Conservation (phyloP, 169 alveolate species). For the Eimeria praecox region DNA sequence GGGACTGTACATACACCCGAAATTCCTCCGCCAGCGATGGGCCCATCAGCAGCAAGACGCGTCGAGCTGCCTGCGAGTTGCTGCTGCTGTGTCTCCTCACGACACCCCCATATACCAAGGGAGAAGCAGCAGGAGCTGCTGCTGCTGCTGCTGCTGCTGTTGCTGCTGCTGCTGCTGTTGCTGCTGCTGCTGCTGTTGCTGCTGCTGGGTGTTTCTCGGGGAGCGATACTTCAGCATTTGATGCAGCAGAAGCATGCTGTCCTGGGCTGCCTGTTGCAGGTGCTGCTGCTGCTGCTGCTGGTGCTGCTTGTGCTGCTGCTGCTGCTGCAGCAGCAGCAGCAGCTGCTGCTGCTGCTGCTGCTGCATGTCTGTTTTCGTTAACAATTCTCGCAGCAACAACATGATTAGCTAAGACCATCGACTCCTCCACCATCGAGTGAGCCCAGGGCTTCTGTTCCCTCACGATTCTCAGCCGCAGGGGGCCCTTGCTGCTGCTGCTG, state of each 20-base stretch:
- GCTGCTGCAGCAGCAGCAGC: constrained; percentile 29
- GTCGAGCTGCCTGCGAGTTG: constrained; percentile 60
- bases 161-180: neutral
- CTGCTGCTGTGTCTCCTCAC: constrained; percentile 68
- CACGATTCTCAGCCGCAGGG: constrained; percentile 19
- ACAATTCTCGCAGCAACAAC: constrained; percentile 72
- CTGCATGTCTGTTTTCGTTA: constrained; percentile 32
- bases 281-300: neutral
- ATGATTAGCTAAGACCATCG: constrained; percentile 80
- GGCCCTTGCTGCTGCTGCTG: constrained; percentile 43
- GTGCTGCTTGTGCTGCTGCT: neutral
- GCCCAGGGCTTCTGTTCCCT: constrained; percentile 70
- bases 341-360: constrained; percentile 45
- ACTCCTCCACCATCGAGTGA: constrained; percentile 78
- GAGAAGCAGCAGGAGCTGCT: constrained; percentile 33
- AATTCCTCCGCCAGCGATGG: constrained; percentile 44
- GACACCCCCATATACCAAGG: constrained; percentile 71
- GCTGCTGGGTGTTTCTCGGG: neutral
- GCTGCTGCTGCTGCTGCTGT: constrained; percentile 38
- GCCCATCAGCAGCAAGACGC: constrained; percentile 43
- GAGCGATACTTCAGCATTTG: neutral
- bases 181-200: neutral
- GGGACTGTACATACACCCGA: constrained; percentile 23
- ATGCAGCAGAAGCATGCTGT: neutral
- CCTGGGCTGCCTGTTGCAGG: constrained; percentile 9